phyloP scores from a whole-genome alignment of 2,329 filamentous ascomycete genomes.

The Fusarium sp. region DNA sequence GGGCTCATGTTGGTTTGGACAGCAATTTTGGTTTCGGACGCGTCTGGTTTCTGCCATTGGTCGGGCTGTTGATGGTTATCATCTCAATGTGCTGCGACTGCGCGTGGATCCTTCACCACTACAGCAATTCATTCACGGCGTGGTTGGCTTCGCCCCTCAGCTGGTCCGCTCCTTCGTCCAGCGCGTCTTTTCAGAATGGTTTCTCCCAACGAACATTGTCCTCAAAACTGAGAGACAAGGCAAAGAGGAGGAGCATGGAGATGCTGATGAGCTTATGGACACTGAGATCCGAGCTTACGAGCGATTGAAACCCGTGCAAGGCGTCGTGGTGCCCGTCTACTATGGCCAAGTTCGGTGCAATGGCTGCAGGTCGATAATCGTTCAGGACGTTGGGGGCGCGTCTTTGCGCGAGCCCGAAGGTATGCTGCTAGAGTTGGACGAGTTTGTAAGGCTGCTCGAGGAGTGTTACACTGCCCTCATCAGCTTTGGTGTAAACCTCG shows the following conservation, averaged over 20 bases:
- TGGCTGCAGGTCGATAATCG: not conserved
- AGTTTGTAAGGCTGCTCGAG: not conserved
- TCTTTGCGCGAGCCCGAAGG: not conserved
- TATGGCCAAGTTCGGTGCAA: not conserved
- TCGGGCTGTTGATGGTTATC: not conserved
- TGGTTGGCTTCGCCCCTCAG: not conserved
- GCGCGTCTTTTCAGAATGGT: not conserved
- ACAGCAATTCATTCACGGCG: not conserved
- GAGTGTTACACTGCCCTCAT: not conserved
- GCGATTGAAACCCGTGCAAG: not conserved
- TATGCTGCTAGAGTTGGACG: not conserved
- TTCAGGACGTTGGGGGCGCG: not conserved
- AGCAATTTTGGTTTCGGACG: not conserved
- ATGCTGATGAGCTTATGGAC: not conserved
- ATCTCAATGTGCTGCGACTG: not conserved
- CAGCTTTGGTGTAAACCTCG: not conserved
- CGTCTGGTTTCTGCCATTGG: not conserved
- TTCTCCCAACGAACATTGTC: not conserved
- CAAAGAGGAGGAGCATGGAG: not conserved
- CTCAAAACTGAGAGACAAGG: not conserved
- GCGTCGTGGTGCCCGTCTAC: not conserved
- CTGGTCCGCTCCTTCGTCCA: not conserved
- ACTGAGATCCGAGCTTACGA: not conserved
- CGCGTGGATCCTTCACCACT: not conserved
- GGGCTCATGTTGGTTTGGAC: not conserved